Evolutionary conservation across 2,329 filamentous ascomycete species (phyloP), one percentile per base, ranked within the genome.

Genomic region (Chaetomiaceae sp.): DNA sequence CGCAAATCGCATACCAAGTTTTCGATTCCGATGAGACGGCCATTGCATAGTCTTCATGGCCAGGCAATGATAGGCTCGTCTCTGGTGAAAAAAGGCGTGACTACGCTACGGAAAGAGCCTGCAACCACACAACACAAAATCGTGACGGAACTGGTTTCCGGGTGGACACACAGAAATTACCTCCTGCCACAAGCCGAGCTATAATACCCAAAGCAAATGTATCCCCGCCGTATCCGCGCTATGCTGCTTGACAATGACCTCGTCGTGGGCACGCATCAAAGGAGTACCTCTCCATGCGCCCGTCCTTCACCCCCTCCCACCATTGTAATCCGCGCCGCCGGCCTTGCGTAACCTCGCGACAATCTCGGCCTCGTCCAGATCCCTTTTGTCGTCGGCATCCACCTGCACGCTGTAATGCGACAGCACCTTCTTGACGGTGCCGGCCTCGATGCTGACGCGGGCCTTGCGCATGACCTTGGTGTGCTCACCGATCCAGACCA

Each of bases 251-350:
- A 47, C 33, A 16, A 47, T 21, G 7, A 43, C 10, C 25, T 23
- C 41, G 11, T 20, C 16, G 30, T 23, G n/a, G n/a, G n/a, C n/a
- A n/a, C n/a, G n/a, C n/a, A n/a, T n/a, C n/a, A n/a, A n/a, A n/a
- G n/a, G n/a, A n/a, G n/a, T n/a, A n/a, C n/a, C 4, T 7, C 7
- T 16, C 18, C 4, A 40, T 7, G 30, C n/a, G 18, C 42, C n/a
- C n/a, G n/a, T 29, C 38, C 6, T 27, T 59, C 61, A 82, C 8
- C 80, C 82, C 58, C 82, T 69, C 10, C 80, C 84, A 7, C 84
- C 82, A 64, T 87, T 84, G 75, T 87, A 88, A 68, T 87, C 85
- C 14, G 84, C 84, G 29, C 85, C 85, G 51, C 85, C 85, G 4
- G 80, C 83, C 72, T 80, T 84, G 67, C 84, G 73, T 69, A 87